Evolutionary conservation across 2,329 filamentous ascomycete genomes (phyloP), one percentile per base, ranked within the genome.

Genomic region (Colletotrichum sp.): DNA sequence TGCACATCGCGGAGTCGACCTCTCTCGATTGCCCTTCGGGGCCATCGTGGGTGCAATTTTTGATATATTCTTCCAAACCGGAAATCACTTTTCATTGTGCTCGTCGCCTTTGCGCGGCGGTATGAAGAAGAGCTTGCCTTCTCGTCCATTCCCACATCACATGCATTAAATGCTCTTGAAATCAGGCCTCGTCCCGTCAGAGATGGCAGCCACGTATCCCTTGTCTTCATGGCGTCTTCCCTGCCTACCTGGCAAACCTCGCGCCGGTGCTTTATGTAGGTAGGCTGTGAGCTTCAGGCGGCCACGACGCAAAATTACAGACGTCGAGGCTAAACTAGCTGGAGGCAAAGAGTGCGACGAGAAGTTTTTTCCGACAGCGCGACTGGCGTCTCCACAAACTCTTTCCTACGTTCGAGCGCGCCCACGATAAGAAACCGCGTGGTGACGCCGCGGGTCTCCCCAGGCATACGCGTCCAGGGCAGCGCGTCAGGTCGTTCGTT

Each of bases 1-100:
- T 87, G 87, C 87, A 90, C 87, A 87, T 81, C 86, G 76, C 74
- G 77, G 77, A 68, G 77, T 74, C 67, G 68, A 72, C 64, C 71
- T 72, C 39, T 69, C 67, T 78, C 73, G 76, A 78, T 78, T 78
- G 77, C 61, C 77, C 77, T 78, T 78, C 76, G 73, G 77, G 76
- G 71, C 77, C 77, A 71, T 78, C 71, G 76, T 66, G 71, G 73
- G 74, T 68, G 71, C n/a, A 78, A 77, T 78, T 78, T 77, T 78
- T 78, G 77, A 78, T 78, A 68, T 71, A 71, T 76, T 71, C 72
- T 71, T 21, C 26, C 52, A 34, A 52, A 21, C 1, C 1, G 43
- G 43, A 21, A 52, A 52, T 4, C 10, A 76, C 78, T 85, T 78
- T 78, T 78, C 77, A 77, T 78, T 76, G 8, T 78, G 43, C 26